Evolutionary conservation across 2,329 filamentous ascomycete genomes (phyloP).

Genomic region (Claviceps sp.): DNA sequence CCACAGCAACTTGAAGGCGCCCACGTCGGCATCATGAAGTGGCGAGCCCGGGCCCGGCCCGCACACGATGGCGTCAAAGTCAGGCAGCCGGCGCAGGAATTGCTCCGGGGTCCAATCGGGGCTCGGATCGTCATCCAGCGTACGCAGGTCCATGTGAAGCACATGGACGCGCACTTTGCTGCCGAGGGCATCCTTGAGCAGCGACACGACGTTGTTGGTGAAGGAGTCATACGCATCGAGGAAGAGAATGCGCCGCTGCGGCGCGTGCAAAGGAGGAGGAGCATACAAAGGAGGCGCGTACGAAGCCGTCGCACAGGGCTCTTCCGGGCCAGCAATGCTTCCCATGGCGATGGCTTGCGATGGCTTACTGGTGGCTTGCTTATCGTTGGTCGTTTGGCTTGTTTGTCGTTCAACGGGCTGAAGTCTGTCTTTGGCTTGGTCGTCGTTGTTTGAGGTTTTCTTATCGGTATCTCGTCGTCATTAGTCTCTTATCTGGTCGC

Average conservation of each 20-base stretch:
- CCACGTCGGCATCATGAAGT: slow-evolving; percentile 58
- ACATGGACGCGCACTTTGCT: slow-evolving; percentile 46
- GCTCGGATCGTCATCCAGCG: slow-evolving; percentile 53
- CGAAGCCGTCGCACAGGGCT: too few species aligned
- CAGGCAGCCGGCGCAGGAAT: slow-evolving; percentile 25
- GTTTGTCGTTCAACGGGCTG: too few species aligned
- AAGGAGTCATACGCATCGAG: slow-evolving; percentile 96
- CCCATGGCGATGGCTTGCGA: too few species aligned
- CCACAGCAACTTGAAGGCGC: slow-evolving; percentile 71
- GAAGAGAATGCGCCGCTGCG: slow-evolving; percentile 53
- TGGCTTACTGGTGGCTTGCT: too few species aligned
- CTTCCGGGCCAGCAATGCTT: too few species aligned
- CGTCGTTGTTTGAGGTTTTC: too few species aligned
- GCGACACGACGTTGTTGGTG: slow-evolving; percentile 81
- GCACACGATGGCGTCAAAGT: slow-evolving; percentile 75
- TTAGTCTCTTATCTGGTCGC: too few species aligned
- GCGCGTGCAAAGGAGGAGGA: neutral
- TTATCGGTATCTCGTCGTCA: too few species aligned
- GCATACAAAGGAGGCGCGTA: neutral
- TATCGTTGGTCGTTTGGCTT: too few species aligned
- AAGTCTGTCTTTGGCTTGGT: too few species aligned
- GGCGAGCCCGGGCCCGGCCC: slow-evolving; percentile 86
- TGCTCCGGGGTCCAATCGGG: slow-evolving; percentile 33
- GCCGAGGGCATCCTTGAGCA: slow-evolving; percentile 56
- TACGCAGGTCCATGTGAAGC: slow-evolving; percentile 22